Conservation (phyloP, 1,139 yeast species). For the Geotrichum europaeum region DNA sequence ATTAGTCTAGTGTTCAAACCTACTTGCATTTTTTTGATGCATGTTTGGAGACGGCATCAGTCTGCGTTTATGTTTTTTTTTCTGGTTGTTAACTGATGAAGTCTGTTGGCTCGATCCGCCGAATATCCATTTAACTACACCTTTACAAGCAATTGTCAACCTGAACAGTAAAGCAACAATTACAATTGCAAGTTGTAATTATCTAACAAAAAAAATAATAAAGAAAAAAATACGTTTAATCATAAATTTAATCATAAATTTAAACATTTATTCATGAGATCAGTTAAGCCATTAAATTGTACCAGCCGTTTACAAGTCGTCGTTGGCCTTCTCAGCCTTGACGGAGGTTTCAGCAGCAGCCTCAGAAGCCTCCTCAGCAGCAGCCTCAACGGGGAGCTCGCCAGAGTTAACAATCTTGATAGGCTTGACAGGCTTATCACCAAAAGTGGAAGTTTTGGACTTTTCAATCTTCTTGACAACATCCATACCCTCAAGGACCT, state of each 20-base stretch:
- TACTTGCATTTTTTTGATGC: no score
- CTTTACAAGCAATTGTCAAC: no score
- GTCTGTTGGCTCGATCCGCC: no score
- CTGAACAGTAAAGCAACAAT: no score
- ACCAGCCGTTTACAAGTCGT: slow-evolving; percentile 22
- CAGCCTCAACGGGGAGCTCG: slow-evolving; percentile 42
- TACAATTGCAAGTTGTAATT: neutral
- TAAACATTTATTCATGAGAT: neutral
- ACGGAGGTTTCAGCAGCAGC: slow-evolving; percentile 13
- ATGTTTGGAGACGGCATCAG: no score
- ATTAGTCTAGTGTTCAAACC: no score
- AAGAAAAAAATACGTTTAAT: neutral
- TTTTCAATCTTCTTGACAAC: slow-evolving; percentile 71
- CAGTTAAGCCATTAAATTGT: no score
- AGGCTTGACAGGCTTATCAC: slow-evolving; percentile 64
- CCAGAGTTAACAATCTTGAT: slow-evolving; percentile 74
- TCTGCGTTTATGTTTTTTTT: no score
- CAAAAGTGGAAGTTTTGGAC: slow-evolving; percentile 60
- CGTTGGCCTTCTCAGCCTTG: slow-evolving; percentile 16
- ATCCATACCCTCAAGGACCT: slow-evolving; percentile 82
- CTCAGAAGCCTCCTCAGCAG: slow-evolving; percentile 7
- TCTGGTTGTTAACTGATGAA: no score
- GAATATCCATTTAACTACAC: no score
- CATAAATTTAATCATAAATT: neutral
- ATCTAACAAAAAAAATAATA: neutral